Percentiles rank a stretch among this genome's conserved stretches.
Conservation (phyloP, 345 rosid species). For the Bruguiera sexangula region DNA sequence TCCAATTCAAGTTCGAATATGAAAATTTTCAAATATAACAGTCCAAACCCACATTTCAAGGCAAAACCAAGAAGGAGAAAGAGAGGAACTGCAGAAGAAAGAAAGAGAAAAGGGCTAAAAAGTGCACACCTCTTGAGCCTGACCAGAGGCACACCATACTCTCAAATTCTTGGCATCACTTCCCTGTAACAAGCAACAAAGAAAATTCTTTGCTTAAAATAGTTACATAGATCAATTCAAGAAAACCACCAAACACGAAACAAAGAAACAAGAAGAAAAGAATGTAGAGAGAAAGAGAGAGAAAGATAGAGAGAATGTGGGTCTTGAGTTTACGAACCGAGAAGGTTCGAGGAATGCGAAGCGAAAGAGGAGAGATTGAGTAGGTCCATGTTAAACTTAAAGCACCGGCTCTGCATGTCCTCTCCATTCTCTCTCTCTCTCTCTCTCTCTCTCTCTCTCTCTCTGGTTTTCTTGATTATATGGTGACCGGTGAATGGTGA, state of each 20-base stretch:
- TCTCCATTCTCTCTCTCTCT: constrained; percentile 35
- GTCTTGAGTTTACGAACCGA: constrained; percentile 23
- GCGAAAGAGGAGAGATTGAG: constrained; percentile 41
- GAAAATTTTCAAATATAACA: background rate
- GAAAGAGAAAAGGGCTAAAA: background rate
- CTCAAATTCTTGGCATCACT: constrained; percentile 33
- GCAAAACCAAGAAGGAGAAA: background rate
- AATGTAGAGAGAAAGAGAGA: background rate
- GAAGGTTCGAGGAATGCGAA: constrained; percentile 31
- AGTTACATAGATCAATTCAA: background rate
- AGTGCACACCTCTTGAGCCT: constrained; percentile 43
- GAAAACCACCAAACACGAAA: background rate
- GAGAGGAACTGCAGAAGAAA: background rate
- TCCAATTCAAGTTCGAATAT: background rate
- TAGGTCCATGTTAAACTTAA: constrained; percentile 45
- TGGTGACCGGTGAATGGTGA: too few species aligned
- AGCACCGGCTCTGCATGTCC: constrained; percentile 38
- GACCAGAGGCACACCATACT: constrained; percentile 45
- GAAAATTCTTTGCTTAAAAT: background rate
- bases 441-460: background rate
- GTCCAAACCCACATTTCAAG: background rate
- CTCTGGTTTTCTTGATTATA: background rate
- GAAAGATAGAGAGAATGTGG: background rate
- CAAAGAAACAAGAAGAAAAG: background rate
- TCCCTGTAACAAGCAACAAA: constrained; percentile 29